Evolutionary conservation across 345 rosid species (phyloP).

Genomic region (Durio zibethinus): DNA sequence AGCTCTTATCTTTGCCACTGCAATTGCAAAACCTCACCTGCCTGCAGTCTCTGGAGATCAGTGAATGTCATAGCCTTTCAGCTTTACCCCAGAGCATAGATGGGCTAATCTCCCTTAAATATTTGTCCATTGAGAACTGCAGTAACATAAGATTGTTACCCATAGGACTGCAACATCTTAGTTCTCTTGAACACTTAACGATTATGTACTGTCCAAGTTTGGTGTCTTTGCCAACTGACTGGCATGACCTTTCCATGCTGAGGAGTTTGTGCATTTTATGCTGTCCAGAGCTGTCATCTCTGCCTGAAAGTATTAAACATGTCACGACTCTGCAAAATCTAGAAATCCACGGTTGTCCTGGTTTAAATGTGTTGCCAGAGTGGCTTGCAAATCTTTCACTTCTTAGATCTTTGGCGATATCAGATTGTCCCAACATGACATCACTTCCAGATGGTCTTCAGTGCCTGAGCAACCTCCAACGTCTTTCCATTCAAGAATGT

Average conservation of each 20-base stretch:
- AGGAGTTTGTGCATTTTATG: slow-evolving; percentile 14
- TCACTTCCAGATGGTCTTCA: slow-evolving; percentile 17
- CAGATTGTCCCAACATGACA: slow-evolving; percentile 8
- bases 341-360: slow-evolving; percentile 10
- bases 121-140: slow-evolving; percentile 18
- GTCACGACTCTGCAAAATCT: slow-evolving; percentile 9
- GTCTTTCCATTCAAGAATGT: slow-evolving; percentile 15
- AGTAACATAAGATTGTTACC: slow-evolving; percentile 9
- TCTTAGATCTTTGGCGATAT: slow-evolving; percentile 19
- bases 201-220: slow-evolving; percentile 21
- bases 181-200: slow-evolving; percentile 13
- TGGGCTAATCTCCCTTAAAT: slow-evolving; percentile 5
- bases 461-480: not conserved
- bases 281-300: slow-evolving; percentile 17
- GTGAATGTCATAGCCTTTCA: slow-evolving; percentile 9
- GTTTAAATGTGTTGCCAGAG: slow-evolving; percentile 1
- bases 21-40: slow-evolving; percentile 6
- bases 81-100: slow-evolving; percentile 1
- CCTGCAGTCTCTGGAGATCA: slow-evolving; percentile 12
- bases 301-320: slow-evolving; percentile 5
- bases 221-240: slow-evolving; percentile 1
- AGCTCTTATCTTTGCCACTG: slow-evolving; percentile 10
- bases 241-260: slow-evolving; percentile 7
- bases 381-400: slow-evolving; percentile 8
- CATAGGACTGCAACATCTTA: not conserved